Base-by-base conservation (phyloP, 768 basidiomycete genomes). In the Mycena latifolia region DNA sequence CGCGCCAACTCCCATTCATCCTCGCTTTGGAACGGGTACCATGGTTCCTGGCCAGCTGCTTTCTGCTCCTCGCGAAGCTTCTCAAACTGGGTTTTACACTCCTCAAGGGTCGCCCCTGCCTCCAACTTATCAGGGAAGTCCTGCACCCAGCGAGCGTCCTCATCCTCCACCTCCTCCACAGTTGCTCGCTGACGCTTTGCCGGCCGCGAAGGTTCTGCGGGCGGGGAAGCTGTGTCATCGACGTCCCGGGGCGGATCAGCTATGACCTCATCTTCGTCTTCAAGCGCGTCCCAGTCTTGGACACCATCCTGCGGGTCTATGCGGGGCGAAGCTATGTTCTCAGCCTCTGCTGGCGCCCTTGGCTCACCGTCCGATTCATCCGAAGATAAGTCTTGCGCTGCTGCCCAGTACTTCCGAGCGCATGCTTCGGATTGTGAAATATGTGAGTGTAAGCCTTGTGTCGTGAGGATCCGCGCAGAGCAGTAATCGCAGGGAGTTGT, bases 1-100 rank as follows among this genome's bases (percentile, higher is more conserved):
- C 51, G 55, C 6, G 66, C 66, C 5, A 67, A 51, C 2, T 62
- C 51, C 66, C 66, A 67, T 15, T 67, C 61, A 0, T 61, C 66
- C 45, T 67, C 50, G 50, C 37, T 58, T 5, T 51, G 55, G 35
- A 67, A 63, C 17, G 66, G 66, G 2, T 31, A 39, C 61, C 61
- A 63, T 10, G 61, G 55, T 4, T 28, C 31, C 8, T 20, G 43
- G 0, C 51, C 56, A 2, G 25, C 20, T 11, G 27, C 55, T 9
- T 9, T 11, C 51, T 67, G 66, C 43, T 53, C 18, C 12, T n/a
- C 3, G 6, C 66, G 37, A 1, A 62, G 52, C 5, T 41, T 24
- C 51, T 63, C 66, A 41, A 62, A 67, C 8, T 22, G 11, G 5
- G 66, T 67, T 25, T 61, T 7, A 20, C 18, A 20, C 14, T 20